These are phyloP conservation scores for Termitomyces sp. DNA, from an alignment of 768 basidiomycete species.

Conservation along the genomic window DNA sequence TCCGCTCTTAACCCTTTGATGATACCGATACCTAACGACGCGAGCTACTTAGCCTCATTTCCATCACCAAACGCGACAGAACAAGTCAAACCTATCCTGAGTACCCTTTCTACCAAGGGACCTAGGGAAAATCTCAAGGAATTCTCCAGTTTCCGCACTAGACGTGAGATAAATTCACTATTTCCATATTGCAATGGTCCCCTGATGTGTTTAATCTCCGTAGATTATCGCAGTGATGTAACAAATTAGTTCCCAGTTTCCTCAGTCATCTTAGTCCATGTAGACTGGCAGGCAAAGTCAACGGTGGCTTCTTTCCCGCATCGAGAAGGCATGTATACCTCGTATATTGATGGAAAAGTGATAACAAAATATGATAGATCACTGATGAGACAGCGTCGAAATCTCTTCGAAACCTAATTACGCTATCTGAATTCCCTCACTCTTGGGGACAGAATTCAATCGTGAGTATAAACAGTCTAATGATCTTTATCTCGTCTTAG, in stretches of 20 bases:
- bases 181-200: constrained; percentile 2
- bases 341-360: not conserved
- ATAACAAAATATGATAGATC: constrained; percentile 36
- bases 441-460: constrained; percentile 84
- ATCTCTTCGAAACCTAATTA: constrained; percentile 50
- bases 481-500: constrained; percentile 8
- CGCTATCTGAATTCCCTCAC: constrained; percentile 68
- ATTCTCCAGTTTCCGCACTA: constrained; percentile 69
- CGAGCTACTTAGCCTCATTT: constrained; percentile 38
- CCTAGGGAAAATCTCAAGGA: constrained; percentile 57
- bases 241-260: constrained; percentile 9
- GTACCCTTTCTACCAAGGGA: constrained; percentile 61
- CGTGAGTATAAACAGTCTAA: constrained; percentile 30
- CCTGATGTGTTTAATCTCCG: constrained; percentile 8
- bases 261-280: constrained; percentile 13
- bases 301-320: constrained; percentile 65
- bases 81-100: constrained; percentile 50
- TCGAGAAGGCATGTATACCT: constrained; percentile 45
- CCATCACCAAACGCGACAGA: constrained; percentile 57
- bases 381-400: constrained; percentile 57
- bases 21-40: constrained; percentile 16
- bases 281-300: constrained; percentile 77
- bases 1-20: constrained; percentile 12
- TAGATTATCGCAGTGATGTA: constrained; percentile 76
- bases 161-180: constrained; percentile 43